Percentiles rank a stretch among this genome's conserved stretches.
Evolutionary conservation across 2,329 filamentous ascomycete species (phyloP).

Genomic region (Thelonectria rubi): DNA sequence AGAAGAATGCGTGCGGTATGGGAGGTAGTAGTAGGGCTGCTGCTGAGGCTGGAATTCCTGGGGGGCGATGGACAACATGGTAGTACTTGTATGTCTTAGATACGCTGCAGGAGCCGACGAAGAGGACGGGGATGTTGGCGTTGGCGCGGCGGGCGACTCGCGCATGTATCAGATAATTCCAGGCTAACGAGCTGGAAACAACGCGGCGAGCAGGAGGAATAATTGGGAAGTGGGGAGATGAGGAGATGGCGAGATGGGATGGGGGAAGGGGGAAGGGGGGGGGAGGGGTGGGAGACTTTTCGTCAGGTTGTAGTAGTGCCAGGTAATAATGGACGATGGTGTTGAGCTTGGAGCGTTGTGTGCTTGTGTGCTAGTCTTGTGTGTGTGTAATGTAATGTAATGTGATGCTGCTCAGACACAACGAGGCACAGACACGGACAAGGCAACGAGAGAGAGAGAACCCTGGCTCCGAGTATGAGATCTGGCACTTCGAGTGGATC

Average conservation of each 20-base stretch:
- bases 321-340: conserved; percentile 14
- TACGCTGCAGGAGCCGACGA: conserved; percentile 34
- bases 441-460: neutral
- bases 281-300: conserved; percentile 31
- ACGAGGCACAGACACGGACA: neutral
- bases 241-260: conserved; percentile 35
- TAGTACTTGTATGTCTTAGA: conserved; percentile 44
- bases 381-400: conserved; percentile 1
- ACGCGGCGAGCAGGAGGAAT: conserved; percentile 27
- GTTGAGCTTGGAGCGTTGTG: too few relatives aligned
- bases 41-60: conserved; percentile 37
- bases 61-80: conserved; percentile 44
- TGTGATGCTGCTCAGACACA: conserved; percentile 4
- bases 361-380: conserved; percentile 7
- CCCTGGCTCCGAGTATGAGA: conserved; percentile 26
- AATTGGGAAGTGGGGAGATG: conserved; percentile 29
- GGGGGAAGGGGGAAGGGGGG: conserved; percentile 27
- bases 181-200: conserved; percentile 41
- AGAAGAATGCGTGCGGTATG: conserved; percentile 19
- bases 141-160: conserved; percentile 38
- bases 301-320: conserved; percentile 35
- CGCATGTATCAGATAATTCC: conserved; percentile 44
- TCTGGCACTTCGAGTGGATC: conserved; percentile 42
- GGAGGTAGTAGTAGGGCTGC: conserved; percentile 38
- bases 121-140: conserved; percentile 40